Base-by-base conservation (phyloP, 768 basidiomycete genomes). In the Gyrodon lividus region DNA sequence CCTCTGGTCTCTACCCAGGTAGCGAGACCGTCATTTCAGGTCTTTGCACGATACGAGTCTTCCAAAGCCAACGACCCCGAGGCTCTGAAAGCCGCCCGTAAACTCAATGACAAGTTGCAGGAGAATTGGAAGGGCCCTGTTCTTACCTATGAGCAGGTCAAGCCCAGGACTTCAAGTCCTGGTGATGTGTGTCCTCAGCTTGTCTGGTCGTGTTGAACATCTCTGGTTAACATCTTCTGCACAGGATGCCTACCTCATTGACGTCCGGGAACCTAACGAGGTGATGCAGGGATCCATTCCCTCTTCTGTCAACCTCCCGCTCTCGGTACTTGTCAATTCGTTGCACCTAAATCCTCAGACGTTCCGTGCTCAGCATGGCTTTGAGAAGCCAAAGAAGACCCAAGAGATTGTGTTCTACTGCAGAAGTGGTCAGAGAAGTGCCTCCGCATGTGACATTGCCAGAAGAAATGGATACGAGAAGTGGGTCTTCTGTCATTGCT, bases 211-310 rank as follows among this genome's bases (percentile, higher is more conserved):
- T n/a, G 13, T 5, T 23, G 30, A 46, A 14, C 30, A 24, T 37
- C 19, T 19, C 23, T 22, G 34, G 49, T 70, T 24, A 40, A 65
- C 12, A 10, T 23, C 31, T 57, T 30, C 51, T 39, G 19, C 55
- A 38, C 54, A 92, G 89, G 75, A 86, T 53, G 74, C 80, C 5
- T 89, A 84, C 63, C 65, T 92, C 40, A 84, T 92, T 59, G 93
- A 96, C 61, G 95, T 98, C n/a, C 85, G 96, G 19, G 95, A 97
- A 67, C 89, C 87, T 1, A 83, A 91, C 57, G 95, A 97, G 67
- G 89, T 93, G 39, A 79, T 88, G 13, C 89, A 92, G 65, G 95
- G 95, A 12, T 87, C 87, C 66, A 96, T 98, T 56, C 95, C 95
- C 6, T 92, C 92, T 20, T 80, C 92, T 16, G 91, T 97, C 62